These are phyloP conservation scores for Phytophthora boehmeriae DNA, from an alignment of 352 stramenopile genomes.

Conservation along the genomic window DNA sequence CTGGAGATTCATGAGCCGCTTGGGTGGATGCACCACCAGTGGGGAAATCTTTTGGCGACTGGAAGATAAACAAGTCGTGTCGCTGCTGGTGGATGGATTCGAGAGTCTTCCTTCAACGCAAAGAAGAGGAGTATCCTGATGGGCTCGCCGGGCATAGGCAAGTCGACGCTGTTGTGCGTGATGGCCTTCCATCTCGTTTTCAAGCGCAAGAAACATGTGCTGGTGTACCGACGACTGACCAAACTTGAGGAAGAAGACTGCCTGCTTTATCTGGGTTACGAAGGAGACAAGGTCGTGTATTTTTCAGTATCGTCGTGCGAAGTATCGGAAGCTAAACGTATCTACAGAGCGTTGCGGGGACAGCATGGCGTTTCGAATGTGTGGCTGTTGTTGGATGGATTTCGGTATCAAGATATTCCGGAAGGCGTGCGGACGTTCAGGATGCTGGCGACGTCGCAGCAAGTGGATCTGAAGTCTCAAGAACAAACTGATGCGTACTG, in stretches of 20 bases:
- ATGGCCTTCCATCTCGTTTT: conserved; percentile 26
- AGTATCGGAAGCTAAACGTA: no score
- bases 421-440: conserved; percentile 15
- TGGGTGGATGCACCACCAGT: conserved; percentile 10
- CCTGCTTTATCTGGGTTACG: conserved; percentile 19
- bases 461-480: conserved; percentile 19
- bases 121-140: conserved; percentile 23
- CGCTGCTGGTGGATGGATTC: conserved; percentile 13
- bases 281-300: conserved; percentile 10
- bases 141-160: conserved; percentile 19
- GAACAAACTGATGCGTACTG: conserved; percentile 14
- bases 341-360: no score
- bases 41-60: conserved; percentile 15
- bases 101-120: conserved; percentile 5
- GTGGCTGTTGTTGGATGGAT: conserved; percentile 16
- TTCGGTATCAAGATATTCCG: conserved; percentile 8
- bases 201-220: no score
- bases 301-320: neutral
- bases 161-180: conserved; percentile 30
- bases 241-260: conserved; percentile 9
- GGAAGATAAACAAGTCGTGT: conserved; percentile 14
- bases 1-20: conserved; percentile 1
- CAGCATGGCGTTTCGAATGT: conserved; percentile 12
- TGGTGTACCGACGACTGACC: conserved; percentile 15
- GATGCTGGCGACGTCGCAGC: conserved; percentile 31